Evolutionary conservation across 306 rosid genomes (phyloP).

Genomic region (Citrullus colocynthis): DNA sequence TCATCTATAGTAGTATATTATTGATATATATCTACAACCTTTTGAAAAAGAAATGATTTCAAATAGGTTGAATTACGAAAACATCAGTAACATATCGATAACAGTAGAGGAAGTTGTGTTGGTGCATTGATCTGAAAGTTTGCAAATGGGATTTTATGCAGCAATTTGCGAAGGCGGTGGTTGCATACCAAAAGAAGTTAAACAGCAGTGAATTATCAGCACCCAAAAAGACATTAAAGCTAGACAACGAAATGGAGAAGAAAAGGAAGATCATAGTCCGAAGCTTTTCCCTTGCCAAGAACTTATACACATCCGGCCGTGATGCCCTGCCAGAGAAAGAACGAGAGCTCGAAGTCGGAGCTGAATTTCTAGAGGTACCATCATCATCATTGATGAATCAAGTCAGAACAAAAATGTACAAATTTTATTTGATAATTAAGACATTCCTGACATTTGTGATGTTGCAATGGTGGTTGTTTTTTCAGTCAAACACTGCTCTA

Average conservation of each 20-base stretch:
- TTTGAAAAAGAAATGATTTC: neutral
- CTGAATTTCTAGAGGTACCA: constrained; percentile 67
- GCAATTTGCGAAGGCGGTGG: constrained; percentile 88
- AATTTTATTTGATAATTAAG: neutral
- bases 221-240: constrained; percentile 34
- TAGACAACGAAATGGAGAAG: constrained; percentile 61
- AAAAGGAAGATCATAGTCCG: constrained; percentile 37
- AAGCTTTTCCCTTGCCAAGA: constrained; percentile 73
- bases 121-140: neutral
- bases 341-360: constrained; percentile 74
- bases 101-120: no score
- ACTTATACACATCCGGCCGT: constrained; percentile 39
- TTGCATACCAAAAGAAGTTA: constrained; percentile 62
- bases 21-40: neutral
- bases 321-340: constrained; percentile 25
- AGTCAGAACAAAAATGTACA: neutral
- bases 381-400: neutral
- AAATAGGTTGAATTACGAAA: neutral
- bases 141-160: constrained; percentile 12
- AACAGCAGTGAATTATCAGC: constrained; percentile 21
- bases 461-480: neutral
- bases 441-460: no score
- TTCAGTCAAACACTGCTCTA: constrained; percentile 73
- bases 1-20: no score
- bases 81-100: neutral